These are phyloP conservation scores for Astragalus glycyphyllos DNA, from an alignment of 306 rosid species.

Conservation along the genomic window DNA sequence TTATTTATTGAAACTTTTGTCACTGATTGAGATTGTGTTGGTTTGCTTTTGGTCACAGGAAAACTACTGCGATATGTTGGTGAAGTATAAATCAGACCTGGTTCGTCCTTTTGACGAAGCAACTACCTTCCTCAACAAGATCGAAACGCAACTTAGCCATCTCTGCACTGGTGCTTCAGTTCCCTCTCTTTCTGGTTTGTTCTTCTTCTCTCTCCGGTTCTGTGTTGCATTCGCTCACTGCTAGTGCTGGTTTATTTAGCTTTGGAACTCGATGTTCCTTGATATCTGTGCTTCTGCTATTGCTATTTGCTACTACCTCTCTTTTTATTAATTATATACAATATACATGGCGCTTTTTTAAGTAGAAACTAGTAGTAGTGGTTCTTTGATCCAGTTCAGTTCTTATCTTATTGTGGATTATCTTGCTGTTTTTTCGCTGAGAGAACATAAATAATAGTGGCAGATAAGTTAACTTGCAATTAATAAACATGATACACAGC, in stretches of 20 bases:
- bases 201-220: neutral
- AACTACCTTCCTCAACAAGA: constrained; percentile 81
- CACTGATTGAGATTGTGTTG: constrained; percentile 35
- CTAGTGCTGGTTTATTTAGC: constrained; percentile 30
- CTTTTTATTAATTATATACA: neutral
- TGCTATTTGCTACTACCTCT: neutral
- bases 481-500: constrained; percentile 42
- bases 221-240: neutral
- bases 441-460: constrained; percentile 30
- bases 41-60: constrained; percentile 55
- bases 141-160: constrained; percentile 74
- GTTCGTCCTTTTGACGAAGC: constrained; percentile 93
- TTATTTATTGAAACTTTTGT: constrained; percentile 34
- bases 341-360: neutral
- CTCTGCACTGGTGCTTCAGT: constrained; percentile 71
- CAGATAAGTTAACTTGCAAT: constrained; percentile 42
- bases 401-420: constrained; percentile 4
- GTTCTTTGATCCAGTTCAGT: constrained; percentile 13
- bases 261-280: constrained; percentile 40
- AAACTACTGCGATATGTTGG: constrained; percentile 83
- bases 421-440: neutral
- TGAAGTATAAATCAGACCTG: constrained; percentile 87
- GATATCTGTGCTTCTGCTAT: constrained; percentile 34
- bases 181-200: constrained; percentile 75
- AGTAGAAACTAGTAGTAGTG: no score